These are phyloP conservation scores for Hymenoscyphus salicellus DNA, from an alignment of 2,329 filamentous ascomycete genomes.

Conservation along the genomic window DNA sequence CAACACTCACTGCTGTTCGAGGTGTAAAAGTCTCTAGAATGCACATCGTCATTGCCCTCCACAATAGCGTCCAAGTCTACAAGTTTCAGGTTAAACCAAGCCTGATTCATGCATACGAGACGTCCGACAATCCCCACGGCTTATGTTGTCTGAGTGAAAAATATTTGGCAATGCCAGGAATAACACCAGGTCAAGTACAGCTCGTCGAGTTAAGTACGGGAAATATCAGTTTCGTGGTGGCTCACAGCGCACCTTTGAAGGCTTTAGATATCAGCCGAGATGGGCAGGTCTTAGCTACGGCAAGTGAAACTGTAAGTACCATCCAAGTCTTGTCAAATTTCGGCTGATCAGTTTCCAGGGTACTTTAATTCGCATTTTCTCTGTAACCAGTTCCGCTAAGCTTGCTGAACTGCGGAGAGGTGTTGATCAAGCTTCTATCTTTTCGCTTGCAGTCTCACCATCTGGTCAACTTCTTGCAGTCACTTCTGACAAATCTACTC, in stretches of 20 bases:
- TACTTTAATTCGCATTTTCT: slow-evolving; percentile 83
- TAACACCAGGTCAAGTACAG: slow-evolving; percentile 83
- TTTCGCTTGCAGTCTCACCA: slow-evolving; percentile 83
- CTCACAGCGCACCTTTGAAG: slow-evolving; percentile 75
- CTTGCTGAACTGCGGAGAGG: slow-evolving; percentile 83
- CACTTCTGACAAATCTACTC: slow-evolving; percentile 92
- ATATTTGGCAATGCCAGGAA: slow-evolving; percentile 80
- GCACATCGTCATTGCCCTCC: slow-evolving; percentile 75
- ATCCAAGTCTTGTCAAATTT: background rate
- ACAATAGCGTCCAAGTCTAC: slow-evolving; percentile 80
- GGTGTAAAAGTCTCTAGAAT: slow-evolving; percentile 74
- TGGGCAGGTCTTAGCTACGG: slow-evolving; percentile 79
- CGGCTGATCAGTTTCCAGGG: slow-evolving; percentile 50
- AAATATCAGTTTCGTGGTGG: slow-evolving; percentile 90
- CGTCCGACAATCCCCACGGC: slow-evolving; percentile 77
- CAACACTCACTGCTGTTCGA: slow-evolving; percentile 75
- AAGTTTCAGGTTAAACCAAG: slow-evolving; percentile 70
- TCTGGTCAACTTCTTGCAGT: slow-evolving; percentile 77
- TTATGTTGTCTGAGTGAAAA: slow-evolving; percentile 74
- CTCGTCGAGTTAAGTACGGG: slow-evolving; percentile 73
- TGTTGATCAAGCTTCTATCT: slow-evolving; percentile 83
- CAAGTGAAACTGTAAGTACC: slow-evolving; percentile 68
- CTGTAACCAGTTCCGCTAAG: slow-evolving; percentile 74
- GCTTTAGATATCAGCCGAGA: slow-evolving; percentile 78
- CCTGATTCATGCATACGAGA: slow-evolving; percentile 75